Conservation (phyloP, 257 asterid genomes). For the Gentiana straminea region DNA sequence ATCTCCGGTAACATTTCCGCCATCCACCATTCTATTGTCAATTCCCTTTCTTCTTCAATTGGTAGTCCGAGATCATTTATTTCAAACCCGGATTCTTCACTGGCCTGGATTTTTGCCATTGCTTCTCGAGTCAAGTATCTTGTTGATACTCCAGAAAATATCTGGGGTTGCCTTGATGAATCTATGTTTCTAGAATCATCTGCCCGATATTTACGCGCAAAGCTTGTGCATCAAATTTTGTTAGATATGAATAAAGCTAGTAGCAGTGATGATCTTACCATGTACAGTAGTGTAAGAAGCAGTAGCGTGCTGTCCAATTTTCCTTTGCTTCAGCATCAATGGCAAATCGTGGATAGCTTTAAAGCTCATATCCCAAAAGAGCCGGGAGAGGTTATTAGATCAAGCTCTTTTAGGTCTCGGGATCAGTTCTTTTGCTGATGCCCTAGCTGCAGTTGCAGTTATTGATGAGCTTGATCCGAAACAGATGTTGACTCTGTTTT, state of each 20-base stretch:
- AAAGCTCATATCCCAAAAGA: slow-evolving; percentile 82
- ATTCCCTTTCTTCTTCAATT: slow-evolving; percentile 55
- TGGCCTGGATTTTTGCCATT: slow-evolving; percentile 44
- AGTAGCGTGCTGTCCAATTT: slow-evolving; percentile 57
- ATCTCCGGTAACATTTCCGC: slow-evolving; percentile 65
- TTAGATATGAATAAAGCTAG: slow-evolving; percentile 8
- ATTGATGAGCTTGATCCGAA: slow-evolving; percentile 80
- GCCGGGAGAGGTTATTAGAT: slow-evolving; percentile 81
- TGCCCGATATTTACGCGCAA: slow-evolving; percentile 82
- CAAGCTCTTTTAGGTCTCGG: slow-evolving; percentile 39
- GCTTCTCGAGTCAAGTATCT: slow-evolving; percentile 95
- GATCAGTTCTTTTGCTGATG: slow-evolving; percentile 84
- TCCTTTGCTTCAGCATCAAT: slow-evolving; percentile 93
- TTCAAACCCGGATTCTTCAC: slow-evolving; percentile 26
- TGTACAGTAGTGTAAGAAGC: slow-evolving; percentile 25
- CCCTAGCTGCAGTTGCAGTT: slow-evolving; percentile 82
- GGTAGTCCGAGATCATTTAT: slow-evolving; percentile 41
- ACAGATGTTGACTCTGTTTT: slow-evolving; percentile 61
- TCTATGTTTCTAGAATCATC: slow-evolving; percentile 86
- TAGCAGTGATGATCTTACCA: not conserved
- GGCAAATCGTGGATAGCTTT: slow-evolving; percentile 93
- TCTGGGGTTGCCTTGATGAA: slow-evolving; percentile 97
- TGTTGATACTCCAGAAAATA: slow-evolving; percentile 94
- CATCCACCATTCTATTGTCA: slow-evolving; percentile 47
- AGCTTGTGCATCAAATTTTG: slow-evolving; percentile 66